A percentile compares a stretch with the other conserved stretches of the same genome.
These are phyloP conservation scores for Allium sativum DNA, from an alignment of 106 monocot species.

Conservation along the genomic window DNA sequence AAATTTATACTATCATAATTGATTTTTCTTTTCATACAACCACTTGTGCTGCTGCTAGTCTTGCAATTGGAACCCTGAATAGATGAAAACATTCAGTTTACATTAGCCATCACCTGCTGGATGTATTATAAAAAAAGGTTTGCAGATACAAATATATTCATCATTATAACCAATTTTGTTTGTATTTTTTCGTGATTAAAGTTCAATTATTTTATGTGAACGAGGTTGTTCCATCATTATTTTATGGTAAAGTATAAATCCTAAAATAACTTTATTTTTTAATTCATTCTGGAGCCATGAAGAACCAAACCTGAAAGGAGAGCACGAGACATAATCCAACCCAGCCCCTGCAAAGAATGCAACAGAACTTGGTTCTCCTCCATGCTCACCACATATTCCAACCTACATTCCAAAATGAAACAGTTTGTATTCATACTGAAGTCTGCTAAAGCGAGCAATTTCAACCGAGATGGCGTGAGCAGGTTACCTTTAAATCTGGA, in stretches of 20 bases:
- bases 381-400: slow-evolving; percentile 94
- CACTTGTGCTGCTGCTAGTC: slow-evolving; percentile 85
- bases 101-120: background rate
- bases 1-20: background rate
- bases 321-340: slow-evolving; percentile 91
- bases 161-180: too few relatives aligned
- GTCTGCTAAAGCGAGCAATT: too few relatives aligned
- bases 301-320: slow-evolving; percentile 67
- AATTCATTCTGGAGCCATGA: too few relatives aligned
- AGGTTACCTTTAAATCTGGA: slow-evolving; percentile 65
- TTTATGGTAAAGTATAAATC: too few relatives aligned
- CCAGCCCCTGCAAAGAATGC: slow-evolving; percentile 87
- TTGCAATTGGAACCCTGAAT: slow-evolving; percentile 78
- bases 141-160: too few relatives aligned
- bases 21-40: slow-evolving; percentile 8
- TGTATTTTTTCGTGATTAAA: too few relatives aligned
- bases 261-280: too few relatives aligned
- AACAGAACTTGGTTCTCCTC: slow-evolving; percentile 89
- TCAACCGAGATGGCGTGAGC: background rate
- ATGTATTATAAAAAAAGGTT: background rate
- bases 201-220: too few relatives aligned
- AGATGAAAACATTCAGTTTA: background rate
- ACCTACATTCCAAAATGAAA: slow-evolving; percentile 30
- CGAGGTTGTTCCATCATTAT: too few relatives aligned
- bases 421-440: too few relatives aligned